phyloP scores from a whole-genome alignment of 306 rosid species.

The Trifolium subterraneum region DNA sequence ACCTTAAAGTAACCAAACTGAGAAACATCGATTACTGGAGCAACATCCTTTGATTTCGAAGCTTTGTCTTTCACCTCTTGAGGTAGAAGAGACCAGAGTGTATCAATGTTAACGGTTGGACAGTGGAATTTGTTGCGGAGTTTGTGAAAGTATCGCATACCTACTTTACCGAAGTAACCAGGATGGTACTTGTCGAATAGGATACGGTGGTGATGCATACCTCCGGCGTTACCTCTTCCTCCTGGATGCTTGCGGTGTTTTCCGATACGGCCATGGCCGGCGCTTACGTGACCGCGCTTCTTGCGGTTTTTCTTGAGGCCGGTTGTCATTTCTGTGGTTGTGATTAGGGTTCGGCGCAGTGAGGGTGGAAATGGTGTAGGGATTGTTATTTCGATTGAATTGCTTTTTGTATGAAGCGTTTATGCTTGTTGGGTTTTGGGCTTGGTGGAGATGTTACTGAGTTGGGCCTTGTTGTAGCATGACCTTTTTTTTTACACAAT shows the following conservation, averaged over 20 bases:
- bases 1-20: conserved; percentile 79
- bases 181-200: conserved; percentile 56
- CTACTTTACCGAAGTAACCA: conserved; percentile 50
- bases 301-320: conserved; percentile 84
- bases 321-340: conserved; percentile 54
- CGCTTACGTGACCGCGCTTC: conserved; percentile 93
- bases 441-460: too few relatives aligned
- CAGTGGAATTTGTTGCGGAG: conserved; percentile 29
- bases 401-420: too few relatives aligned
- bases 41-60: conserved; percentile 55
- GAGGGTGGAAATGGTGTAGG: too few relatives aligned
- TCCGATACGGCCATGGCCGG: conserved; percentile 57
- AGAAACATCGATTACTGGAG: conserved; percentile 68
- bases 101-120: conserved; percentile 67
- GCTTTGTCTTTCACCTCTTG: conserved; percentile 71
- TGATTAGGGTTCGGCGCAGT: conserved; percentile 36
- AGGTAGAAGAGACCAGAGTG: conserved; percentile 78
- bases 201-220: conserved; percentile 53
- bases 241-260: conserved; percentile 60
- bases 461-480: too few relatives aligned
- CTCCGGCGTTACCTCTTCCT: conserved; percentile 47
- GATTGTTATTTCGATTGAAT: too few relatives aligned
- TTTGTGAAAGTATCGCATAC: conserved; percentile 32
- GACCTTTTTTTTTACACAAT: too few relatives aligned
- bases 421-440: too few relatives aligned